These are phyloP conservation scores for Alternaria brassicae DNA, from an alignment of 2,329 filamentous ascomycete genomes.

Conservation along the genomic window DNA sequence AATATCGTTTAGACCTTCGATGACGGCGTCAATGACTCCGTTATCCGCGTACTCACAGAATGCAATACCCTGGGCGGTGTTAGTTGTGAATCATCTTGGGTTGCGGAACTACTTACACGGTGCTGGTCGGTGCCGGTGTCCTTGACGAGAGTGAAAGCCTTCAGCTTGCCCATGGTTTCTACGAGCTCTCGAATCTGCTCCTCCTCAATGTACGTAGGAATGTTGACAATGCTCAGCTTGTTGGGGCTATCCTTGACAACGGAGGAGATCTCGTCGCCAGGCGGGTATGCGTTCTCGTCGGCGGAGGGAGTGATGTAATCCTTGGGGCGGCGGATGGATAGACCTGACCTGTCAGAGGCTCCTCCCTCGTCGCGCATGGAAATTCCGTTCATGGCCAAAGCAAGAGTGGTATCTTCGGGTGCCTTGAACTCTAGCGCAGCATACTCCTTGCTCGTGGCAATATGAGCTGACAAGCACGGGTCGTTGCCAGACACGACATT, in stretches of 20 bases:
- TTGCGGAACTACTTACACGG: slow-evolving; percentile 66
- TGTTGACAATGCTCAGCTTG: slow-evolving; percentile 92
- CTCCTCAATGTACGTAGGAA: slow-evolving; percentile 86
- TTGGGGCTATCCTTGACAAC: slow-evolving; percentile 90
- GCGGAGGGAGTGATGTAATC: slow-evolving; percentile 90
- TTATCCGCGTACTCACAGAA: slow-evolving; percentile 94
- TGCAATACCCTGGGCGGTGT: slow-evolving; percentile 75
- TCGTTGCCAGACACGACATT: slow-evolving; percentile 87
- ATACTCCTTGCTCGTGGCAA: slow-evolving; percentile 80
- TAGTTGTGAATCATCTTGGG: slow-evolving; percentile 10
- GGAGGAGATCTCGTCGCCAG: slow-evolving; percentile 75
- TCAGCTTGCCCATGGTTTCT: slow-evolving; percentile 89
- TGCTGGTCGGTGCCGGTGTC: slow-evolving; percentile 86
- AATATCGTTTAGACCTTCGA: slow-evolving; percentile 92
- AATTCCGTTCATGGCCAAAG: slow-evolving; percentile 87
- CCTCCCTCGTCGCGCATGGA: slow-evolving; percentile 75
- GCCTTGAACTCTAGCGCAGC: slow-evolving; percentile 91
- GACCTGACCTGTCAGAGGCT: slow-evolving; percentile 58
- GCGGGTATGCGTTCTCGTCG: slow-evolving; percentile 69
- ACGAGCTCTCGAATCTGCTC: slow-evolving; percentile 92
- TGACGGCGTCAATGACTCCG: slow-evolving; percentile 78
- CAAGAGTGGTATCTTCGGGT: slow-evolving; percentile 86
- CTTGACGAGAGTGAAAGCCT: slow-evolving; percentile 89
- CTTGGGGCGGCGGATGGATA: slow-evolving; percentile 86
- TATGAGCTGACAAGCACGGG: slow-evolving; percentile 82